These are phyloP conservation scores for Trifolium repens DNA, from an alignment of 306 rosid species.

Conservation along the genomic window DNA sequence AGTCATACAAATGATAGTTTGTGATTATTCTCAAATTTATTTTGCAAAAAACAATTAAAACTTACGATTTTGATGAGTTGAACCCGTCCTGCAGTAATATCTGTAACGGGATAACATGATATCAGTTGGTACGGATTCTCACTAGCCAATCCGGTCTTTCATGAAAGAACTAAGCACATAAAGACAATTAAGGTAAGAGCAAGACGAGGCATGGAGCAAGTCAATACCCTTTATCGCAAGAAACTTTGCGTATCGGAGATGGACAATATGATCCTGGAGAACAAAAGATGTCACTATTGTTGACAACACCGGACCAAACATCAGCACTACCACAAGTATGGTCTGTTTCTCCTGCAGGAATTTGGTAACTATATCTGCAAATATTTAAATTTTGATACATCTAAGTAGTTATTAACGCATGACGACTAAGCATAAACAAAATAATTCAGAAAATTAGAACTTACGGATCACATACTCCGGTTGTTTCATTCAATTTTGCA, in stretches of 20 bases:
- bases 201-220: neutral
- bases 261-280: slow-evolving; percentile 87
- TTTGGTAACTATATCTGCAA: slow-evolving; percentile 78
- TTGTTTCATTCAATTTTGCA: slow-evolving; percentile 55
- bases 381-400: slow-evolving; percentile 29
- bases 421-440: slow-evolving; percentile 10
- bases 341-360: slow-evolving; percentile 65
- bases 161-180: no score
- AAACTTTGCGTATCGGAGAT: slow-evolving; percentile 51
- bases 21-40: slow-evolving; percentile 1
- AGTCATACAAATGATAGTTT: neutral
- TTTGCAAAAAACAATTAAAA: slow-evolving; percentile 24
- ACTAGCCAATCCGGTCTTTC: neutral
- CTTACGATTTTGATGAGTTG: slow-evolving; percentile 68
- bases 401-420: slow-evolving; percentile 10
- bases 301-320: slow-evolving; percentile 62
- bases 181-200: no score
- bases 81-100: slow-evolving; percentile 82
- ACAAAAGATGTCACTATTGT: slow-evolving; percentile 76
- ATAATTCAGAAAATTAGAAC: slow-evolving; percentile 44
- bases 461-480: slow-evolving; percentile 87
- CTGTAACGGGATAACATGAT: slow-evolving; percentile 57
- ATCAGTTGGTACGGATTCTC: slow-evolving; percentile 41
- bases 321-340: slow-evolving; percentile 88
- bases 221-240: slow-evolving; percentile 79